A percentile compares a stretch with the other conserved stretches of the same genome.
Conservation (phyloP, 495 filamentous ascomycete genomes). For the Cercophora samala region DNA sequence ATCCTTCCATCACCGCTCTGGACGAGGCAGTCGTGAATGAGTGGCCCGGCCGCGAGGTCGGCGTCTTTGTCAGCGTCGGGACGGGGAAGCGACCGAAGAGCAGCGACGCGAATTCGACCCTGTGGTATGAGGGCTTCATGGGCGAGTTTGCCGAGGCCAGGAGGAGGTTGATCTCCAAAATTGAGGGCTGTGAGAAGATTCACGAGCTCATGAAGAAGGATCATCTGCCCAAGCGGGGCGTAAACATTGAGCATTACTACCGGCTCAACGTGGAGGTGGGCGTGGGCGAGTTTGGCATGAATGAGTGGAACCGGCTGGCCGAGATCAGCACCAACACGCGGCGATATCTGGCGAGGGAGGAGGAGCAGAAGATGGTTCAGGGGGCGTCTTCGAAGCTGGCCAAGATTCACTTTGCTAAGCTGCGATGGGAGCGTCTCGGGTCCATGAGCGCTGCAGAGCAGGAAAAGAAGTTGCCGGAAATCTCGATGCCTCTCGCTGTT, state of each 20-base stretch:
- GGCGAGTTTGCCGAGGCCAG: conserved; percentile 90
- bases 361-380: conserved; percentile 71
- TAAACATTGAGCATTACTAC: conserved; percentile 89
- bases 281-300: conserved; percentile 97
- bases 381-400: conserved; percentile 77
- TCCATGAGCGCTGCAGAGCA: conserved; percentile 29
- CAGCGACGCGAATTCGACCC: conserved; percentile 61
- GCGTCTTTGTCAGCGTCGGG: conserved; percentile 85
- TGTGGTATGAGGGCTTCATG: conserved; percentile 94
- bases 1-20: conserved; percentile 77
- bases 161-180: conserved; percentile 76
- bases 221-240: conserved; percentile 69
- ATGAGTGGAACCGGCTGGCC: conserved; percentile 89
- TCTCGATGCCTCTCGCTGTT: conserved; percentile 41
- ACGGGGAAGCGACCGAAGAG: conserved; percentile 82
- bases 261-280: conserved; percentile 96
- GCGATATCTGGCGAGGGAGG: conserved; percentile 69
- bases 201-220: conserved; percentile 79
- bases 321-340: conserved; percentile 92
- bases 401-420: conserved; percentile 68
- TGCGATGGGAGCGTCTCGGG: conserved; percentile 38
- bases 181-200: conserved; percentile 90
- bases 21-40: conserved; percentile 91
- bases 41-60: conserved; percentile 88
- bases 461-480: conserved; percentile 33